Evolutionary conservation across 108 stramenopile species (phyloP).

Genomic region (Skeletonema menzelii): DNA sequence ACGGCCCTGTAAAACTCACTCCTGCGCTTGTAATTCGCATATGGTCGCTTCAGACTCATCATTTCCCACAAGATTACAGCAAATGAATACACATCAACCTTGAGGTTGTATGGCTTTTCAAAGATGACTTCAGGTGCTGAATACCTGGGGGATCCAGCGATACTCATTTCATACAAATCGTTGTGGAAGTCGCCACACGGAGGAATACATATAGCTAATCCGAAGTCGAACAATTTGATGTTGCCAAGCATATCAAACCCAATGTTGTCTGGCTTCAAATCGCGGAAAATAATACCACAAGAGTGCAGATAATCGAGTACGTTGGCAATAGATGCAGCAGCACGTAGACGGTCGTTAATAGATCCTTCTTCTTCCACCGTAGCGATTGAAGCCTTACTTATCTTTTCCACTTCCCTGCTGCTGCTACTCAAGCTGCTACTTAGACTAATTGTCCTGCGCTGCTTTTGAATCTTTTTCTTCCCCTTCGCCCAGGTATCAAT

Average conservation of each 20-base stretch:
- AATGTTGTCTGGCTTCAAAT: conserved; percentile 40
- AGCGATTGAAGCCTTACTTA: not conserved
- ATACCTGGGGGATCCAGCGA: conserved; percentile 71
- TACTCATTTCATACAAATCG: conserved; percentile 69
- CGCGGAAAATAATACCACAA: conserved; percentile 71
- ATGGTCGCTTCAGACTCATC: not conserved
- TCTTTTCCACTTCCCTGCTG: not conserved
- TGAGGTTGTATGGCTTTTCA: conserved; percentile 68
- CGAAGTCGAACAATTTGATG: not conserved
- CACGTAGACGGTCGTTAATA: not conserved
- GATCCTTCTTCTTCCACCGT: not conserved
- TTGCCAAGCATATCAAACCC: not conserved
- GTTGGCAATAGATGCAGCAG: conserved; percentile 2
- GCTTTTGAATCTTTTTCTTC: not conserved
- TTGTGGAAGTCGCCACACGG: conserved; percentile 57
- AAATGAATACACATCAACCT: conserved; percentile 6
- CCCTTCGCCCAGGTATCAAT: not conserved
- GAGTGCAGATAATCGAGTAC: conserved; percentile 80
- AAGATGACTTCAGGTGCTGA: conserved; percentile 5
- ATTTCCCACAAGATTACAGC: not conserved
- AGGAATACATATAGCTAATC: not conserved
- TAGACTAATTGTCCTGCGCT: not conserved
- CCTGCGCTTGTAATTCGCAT: conserved; percentile 21
- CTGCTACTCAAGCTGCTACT: not conserved
- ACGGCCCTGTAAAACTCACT: not conserved